Conservation (phyloP, 2,329 filamentous ascomycete species). For the Pseudogymnoascus sp. region DNA sequence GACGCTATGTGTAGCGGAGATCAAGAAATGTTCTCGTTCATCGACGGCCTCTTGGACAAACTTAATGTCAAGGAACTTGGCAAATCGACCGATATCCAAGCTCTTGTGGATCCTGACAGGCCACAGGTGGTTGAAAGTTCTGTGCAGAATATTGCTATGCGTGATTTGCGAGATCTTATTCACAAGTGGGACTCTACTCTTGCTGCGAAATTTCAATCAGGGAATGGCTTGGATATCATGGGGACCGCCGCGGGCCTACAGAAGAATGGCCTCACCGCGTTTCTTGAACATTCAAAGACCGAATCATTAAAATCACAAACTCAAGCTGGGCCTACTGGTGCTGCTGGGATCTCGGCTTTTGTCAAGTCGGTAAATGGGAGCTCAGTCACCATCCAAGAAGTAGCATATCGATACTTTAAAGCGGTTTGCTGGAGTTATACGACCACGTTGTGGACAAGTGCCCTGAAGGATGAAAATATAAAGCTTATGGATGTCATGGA, state of each 20-base stretch:
- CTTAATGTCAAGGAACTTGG: conserved; percentile 27
- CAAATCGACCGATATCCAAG: conserved; percentile 23
- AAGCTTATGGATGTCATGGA: conserved; percentile 44
- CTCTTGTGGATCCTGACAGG: conserved; percentile 19
- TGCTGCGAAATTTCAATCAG: conserved; percentile 27
- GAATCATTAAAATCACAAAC: conserved; percentile 33
- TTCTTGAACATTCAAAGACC: conserved; percentile 52
- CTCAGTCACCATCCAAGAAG: conserved; percentile 48
- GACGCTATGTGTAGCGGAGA: conserved; percentile 20
- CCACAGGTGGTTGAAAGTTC: conserved; percentile 16
- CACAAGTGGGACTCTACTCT: conserved; percentile 33
- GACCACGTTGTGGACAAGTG: conserved; percentile 48
- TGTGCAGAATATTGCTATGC: conserved; percentile 24
- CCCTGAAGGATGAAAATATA: conserved; percentile 47
- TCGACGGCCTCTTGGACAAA: conserved; percentile 23
- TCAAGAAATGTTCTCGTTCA: conserved; percentile 26
- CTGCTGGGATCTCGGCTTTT: conserved; percentile 41
- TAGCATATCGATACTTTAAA: conserved; percentile 50
- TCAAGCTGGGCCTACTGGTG: conserved; percentile 31
- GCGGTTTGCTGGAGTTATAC: conserved; percentile 43
- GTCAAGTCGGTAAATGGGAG: conserved; percentile 38
- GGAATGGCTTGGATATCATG: conserved; percentile 27
- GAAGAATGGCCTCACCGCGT: conserved; percentile 46
- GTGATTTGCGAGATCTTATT: conserved; percentile 32
- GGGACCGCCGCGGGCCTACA: conserved; percentile 24